Evolutionary conservation across 2,329 filamentous ascomycete genomes (phyloP).

Genomic region (Pseudocercospora ulei): DNA sequence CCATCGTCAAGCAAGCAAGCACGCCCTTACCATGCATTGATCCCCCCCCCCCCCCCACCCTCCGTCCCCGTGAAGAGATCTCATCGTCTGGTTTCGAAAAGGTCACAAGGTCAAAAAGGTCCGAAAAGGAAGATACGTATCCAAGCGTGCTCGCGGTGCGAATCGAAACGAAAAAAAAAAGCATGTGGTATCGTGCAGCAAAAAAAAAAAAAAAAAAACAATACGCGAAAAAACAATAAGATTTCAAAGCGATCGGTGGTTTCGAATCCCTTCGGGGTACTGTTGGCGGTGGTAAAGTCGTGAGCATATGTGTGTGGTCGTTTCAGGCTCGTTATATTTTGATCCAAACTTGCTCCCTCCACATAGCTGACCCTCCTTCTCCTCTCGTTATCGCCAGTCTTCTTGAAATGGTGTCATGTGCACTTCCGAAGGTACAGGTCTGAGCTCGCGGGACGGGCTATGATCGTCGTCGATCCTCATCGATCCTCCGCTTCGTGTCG

Average conservation of each 20-base stretch:
- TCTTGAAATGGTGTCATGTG: no score
- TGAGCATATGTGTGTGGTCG: no score
- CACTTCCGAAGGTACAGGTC: no score
- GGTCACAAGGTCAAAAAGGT: no score
- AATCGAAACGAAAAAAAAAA: conserved; percentile 1
- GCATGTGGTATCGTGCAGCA: conserved; percentile 3
- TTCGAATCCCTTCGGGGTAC: background rate
- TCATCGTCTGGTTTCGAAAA: conserved; percentile 1
- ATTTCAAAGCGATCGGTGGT: conserved; percentile 3
- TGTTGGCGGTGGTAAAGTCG: background rate
- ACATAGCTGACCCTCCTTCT: background rate
- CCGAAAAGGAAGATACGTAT: no score
- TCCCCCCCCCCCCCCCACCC: no score
- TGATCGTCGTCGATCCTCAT: background rate
- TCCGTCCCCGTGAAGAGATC: no score
- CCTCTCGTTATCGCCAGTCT: background rate
- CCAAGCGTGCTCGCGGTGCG: conserved; percentile 1
- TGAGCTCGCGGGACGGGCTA: no score
- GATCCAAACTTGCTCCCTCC: no score
- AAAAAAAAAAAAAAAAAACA: background rate
- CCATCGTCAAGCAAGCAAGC: no score
- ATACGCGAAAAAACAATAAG: background rate
- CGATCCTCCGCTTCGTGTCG: conserved; percentile 3
- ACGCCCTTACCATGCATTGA: no score
- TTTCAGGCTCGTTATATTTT: no score